Evolutionary conservation across 257 asterid genomes (phyloP), one percentile per base, ranked within the genome.

Genomic region (Coffea eugenioides): DNA sequence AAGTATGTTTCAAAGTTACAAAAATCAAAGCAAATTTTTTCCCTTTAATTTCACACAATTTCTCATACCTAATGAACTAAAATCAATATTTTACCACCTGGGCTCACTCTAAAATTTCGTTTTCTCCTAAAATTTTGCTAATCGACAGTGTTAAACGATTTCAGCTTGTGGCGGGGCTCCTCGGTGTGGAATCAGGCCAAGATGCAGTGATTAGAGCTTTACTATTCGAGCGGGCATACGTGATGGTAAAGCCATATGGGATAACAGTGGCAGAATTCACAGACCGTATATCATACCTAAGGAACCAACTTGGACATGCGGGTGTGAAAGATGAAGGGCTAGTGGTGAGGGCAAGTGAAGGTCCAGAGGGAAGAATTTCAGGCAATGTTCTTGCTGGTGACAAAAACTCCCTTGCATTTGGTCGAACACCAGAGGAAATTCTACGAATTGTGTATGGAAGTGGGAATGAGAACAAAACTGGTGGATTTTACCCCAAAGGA

Each of bases 281-380:
- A 2, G 54, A 72, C 79, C 71, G 20, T 2, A 88, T 89, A 15
- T 89, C 91, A 0, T 65, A 16, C 12, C 79, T 87, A 0, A 83
- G 90, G 75, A 83, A 90, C 66, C 80, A 79, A 76, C 86, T 95
- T 0, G 99, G 99, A 18, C 75, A 67, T 4, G 71, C 31, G 5
- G 97, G 98, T 0, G 2, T 82, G 36, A 95, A 92, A 83, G 99
- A 93, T 18, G 97, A 95, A 85, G 98, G 99, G 5, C 83, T 95
- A 2, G 74, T 83, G 12, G 98, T 92, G 36, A 23, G 27, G 1
- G 85, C 79, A 6, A 2, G 0, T 1, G 36, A 15, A 20, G 97
- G 99, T 0, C 90, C 98, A 4, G 97, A 93, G 85, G 91, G 91
- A 0, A 89, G 20, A 36, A 87, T 77, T 4, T 5, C 74, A 0